Base-by-base conservation (phyloP, 805 yeast species). In the Saccharomyces paradoxus region DNA sequence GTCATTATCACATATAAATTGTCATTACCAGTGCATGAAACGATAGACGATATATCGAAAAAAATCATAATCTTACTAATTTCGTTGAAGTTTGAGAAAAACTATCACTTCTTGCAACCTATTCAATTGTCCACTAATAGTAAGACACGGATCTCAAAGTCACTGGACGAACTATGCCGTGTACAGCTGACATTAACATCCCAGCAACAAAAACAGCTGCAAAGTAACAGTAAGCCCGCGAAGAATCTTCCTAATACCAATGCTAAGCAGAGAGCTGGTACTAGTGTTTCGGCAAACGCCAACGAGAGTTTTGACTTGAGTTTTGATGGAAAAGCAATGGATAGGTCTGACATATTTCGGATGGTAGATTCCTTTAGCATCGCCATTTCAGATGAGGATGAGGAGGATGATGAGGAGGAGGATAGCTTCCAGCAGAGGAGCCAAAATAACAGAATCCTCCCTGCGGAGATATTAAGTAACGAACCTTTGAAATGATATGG, bases 281-380 rank as follows among this genome's bases (percentile, higher is more conserved):
- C 24, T 12, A 37, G 13, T 21, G 24, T 21, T 9, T 21, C 22
- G 3, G 6, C 37, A 49, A 55, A 21, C 10, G 51, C 44, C 26
- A 63, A 67, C 48, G 70, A 68, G 32, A 64, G 66, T 51, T 71
- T 73, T 64, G 79, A 75, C 26, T 55, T 75, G 51, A 73, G 77
- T 62, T 75, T 75, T 55, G 79, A 75, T 58, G 79, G 79, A 9
- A 75, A 75, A 55, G 79, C 78, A 1, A 64, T 75, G 69, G 75
- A 74, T 60, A 70, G 69, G 52, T 72, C 72, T 54, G 79, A 75
- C 60, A 59, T 74, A 13, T 72, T 74, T 46, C 69, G 72, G 48
- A 63, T 75, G 60, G 76, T 74, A 4, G 77, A 75, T 54, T 68
- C 74, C 4, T 70, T 70, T 49, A 67, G 70, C 50, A 66, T 71